Evolutionary conservation across 2,329 filamentous ascomycete species (phyloP).

Genomic region (Grosmannia clavigera): DNA sequence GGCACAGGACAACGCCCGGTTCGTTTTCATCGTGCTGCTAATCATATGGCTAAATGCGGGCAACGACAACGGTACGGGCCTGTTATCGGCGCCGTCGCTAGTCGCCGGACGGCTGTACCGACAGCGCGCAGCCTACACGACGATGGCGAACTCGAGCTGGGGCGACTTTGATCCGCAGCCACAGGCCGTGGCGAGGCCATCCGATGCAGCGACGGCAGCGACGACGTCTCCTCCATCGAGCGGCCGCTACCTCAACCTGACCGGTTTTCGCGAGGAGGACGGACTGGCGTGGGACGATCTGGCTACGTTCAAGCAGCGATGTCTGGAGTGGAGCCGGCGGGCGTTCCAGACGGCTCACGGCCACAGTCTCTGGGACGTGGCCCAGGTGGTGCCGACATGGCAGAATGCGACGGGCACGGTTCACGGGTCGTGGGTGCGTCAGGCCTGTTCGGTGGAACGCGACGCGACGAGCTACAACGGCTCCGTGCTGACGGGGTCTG

Average conservation of each 20-base stretch:
- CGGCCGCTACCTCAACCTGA: constrained; percentile 51
- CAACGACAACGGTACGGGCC: constrained; percentile 26
- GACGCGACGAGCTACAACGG: constrained; percentile 46
- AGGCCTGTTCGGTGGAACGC: constrained; percentile 31
- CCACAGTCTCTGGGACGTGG: constrained; percentile 18
- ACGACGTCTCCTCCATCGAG: background rate
- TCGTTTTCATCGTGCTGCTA: constrained; percentile 26
- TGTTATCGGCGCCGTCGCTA: constrained; percentile 29
- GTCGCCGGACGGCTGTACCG: constrained; percentile 34
- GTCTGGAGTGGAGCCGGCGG: constrained; percentile 46
- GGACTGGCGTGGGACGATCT: constrained; percentile 70
- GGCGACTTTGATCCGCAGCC: constrained; percentile 42
- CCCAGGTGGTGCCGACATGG: constrained; percentile 42
- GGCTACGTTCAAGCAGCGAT: constrained; percentile 50
- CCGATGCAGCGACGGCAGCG: constrained; percentile 14
- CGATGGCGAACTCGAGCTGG: constrained; percentile 46
- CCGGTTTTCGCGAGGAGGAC: constrained; percentile 63
- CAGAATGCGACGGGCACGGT: constrained; percentile 67
- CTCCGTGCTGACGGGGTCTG: constrained; percentile 48
- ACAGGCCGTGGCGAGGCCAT: constrained; percentile 6
- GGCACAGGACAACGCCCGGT: constrained; percentile 31
- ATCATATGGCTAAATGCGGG: constrained; percentile 32
- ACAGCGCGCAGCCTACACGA: constrained; percentile 37
- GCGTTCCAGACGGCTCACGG: constrained; percentile 23
- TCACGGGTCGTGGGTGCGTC: constrained; percentile 62